Evolutionary conservation across 2,329 filamentous ascomycete species (phyloP).

Genomic region (Arthrobotrys musiformis): DNA sequence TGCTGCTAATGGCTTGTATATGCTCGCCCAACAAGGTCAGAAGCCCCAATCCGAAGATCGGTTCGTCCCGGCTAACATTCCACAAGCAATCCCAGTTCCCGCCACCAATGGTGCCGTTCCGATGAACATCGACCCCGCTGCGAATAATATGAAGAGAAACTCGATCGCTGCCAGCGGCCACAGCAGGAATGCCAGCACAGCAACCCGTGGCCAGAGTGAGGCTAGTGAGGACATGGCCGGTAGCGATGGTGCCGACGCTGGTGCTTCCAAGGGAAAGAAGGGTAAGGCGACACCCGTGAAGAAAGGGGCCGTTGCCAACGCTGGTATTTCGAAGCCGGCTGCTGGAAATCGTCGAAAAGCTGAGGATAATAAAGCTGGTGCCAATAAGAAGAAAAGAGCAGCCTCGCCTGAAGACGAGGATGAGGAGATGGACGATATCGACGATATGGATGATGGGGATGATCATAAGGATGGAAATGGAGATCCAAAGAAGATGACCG

Average conservation of each 20-base stretch:
- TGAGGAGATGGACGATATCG: slow-evolving; percentile 45
- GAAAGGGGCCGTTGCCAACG: slow-evolving; percentile 38
- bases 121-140: slow-evolving; percentile 42
- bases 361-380: slow-evolving; percentile 23
- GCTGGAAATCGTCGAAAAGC: slow-evolving; percentile 48
- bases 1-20: slow-evolving; percentile 91
- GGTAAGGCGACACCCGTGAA: slow-evolving; percentile 30
- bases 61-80: slow-evolving; percentile 46
- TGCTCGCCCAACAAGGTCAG: slow-evolving; percentile 80
- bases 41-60: slow-evolving; percentile 67
- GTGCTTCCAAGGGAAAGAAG: slow-evolving; percentile 31
- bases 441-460: slow-evolving; percentile 42
- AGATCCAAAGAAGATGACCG: slow-evolving; percentile 80
- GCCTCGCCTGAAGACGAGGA: slow-evolving; percentile 42
- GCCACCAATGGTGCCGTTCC: slow-evolving; percentile 29
- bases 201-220: slow-evolving; percentile 49
- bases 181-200: slow-evolving; percentile 49
- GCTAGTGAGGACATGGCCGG: slow-evolving; percentile 47
- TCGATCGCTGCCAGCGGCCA: slow-evolving; percentile 47
- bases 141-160: slow-evolving; percentile 39
- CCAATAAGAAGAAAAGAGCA: slow-evolving; percentile 37
- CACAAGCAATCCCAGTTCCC: slow-evolving; percentile 36
- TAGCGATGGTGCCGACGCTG: slow-evolving; percentile 34
- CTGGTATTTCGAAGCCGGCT: slow-evolving; percentile 24
- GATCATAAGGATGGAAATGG: slow-evolving; percentile 15